Evolutionary conservation across 768 basidiomycete species (phyloP).

Genomic region (Naematelia aurantialba): DNA sequence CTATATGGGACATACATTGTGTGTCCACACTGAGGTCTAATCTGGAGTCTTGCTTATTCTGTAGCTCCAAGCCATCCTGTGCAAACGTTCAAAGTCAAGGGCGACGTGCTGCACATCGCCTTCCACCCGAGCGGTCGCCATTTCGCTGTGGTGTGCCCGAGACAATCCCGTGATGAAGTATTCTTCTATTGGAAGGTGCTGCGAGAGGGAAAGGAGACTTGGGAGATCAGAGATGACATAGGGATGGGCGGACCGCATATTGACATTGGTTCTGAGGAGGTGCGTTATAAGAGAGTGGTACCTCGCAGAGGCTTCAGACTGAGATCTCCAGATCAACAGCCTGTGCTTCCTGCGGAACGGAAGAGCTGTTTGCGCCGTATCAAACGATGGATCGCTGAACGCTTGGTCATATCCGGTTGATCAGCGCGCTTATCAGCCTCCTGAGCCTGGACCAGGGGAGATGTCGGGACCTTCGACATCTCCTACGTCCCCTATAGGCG

Average conservation of each 20-base stretch:
- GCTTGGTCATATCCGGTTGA: slow-evolving; percentile 32
- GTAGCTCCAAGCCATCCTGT: slow-evolving; percentile 26
- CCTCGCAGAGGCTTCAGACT: not conserved
- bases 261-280: slow-evolving; percentile 40
- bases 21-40: not conserved
- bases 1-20: slow-evolving; percentile 35
- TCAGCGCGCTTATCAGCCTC: not conserved
- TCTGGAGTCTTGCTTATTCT: not conserved
- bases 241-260: slow-evolving; percentile 25
- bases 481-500: not conserved
- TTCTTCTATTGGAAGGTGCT: slow-evolving; percentile 29
- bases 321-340: slow-evolving; percentile 30
- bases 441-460: not conserved
- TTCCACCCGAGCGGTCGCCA: slow-evolving; percentile 39
- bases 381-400: slow-evolving; percentile 38
- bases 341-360: slow-evolving; percentile 37
- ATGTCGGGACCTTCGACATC: not conserved
- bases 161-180: slow-evolving; percentile 34
- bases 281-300: slow-evolving; percentile 12
- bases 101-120: slow-evolving; percentile 36
- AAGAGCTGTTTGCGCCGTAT: slow-evolving; percentile 37
- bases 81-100: slow-evolving; percentile 28
- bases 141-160: slow-evolving; percentile 39
- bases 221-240: slow-evolving; percentile 33
- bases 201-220: slow-evolving; percentile 26